A percentile compares a stretch with the other conserved stretches of the same genome.
Conservation (phyloP, 2,329 filamentous ascomycete genomes). For the Aspergillus transmontanensis region DNA sequence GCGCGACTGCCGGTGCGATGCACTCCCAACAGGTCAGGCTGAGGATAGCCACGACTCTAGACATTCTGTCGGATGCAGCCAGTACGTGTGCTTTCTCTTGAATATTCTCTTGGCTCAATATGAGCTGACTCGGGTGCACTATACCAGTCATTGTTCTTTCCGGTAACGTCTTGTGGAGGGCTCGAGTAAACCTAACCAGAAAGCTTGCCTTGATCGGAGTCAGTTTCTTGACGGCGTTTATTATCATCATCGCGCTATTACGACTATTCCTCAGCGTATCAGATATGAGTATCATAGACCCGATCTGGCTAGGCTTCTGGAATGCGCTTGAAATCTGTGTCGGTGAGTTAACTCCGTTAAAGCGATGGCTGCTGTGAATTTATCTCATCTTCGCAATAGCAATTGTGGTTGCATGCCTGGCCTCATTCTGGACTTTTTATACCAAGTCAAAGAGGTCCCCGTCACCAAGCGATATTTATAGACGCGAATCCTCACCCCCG, state of each 20-base stretch:
- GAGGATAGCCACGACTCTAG: constrained; percentile 2
- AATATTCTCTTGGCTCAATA: not conserved
- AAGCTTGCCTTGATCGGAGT: constrained; percentile 9
- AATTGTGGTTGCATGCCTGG: constrained; percentile 8
- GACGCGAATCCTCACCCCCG: not conserved
- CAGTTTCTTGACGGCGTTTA: constrained; percentile 11
- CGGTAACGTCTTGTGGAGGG: constrained; percentile 8
- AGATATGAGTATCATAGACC: not conserved
- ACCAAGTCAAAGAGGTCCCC: not conserved
- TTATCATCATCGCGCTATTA: constrained; percentile 6
- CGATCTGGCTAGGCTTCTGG: constrained; percentile 3
- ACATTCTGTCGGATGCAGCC: constrained; percentile 9
- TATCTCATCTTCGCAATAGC: not conserved
- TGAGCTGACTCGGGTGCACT: not conserved
- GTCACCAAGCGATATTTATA: not conserved
- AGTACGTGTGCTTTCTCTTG: not conserved
- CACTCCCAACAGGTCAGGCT: not conserved
- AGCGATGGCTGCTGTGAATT: not conserved
- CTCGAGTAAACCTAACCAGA: not conserved
- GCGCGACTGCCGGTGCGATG: not conserved
- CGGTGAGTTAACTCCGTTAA: not conserved
- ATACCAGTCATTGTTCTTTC: constrained; percentile 9
- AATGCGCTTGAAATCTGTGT: constrained; percentile 11
- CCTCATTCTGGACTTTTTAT: constrained; percentile 12
- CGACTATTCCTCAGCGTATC: not conserved